Evolutionary conservation across 2,329 filamentous ascomycete species (phyloP), one percentile per base, ranked within the genome.

Genomic region (Alternaria panax): DNA sequence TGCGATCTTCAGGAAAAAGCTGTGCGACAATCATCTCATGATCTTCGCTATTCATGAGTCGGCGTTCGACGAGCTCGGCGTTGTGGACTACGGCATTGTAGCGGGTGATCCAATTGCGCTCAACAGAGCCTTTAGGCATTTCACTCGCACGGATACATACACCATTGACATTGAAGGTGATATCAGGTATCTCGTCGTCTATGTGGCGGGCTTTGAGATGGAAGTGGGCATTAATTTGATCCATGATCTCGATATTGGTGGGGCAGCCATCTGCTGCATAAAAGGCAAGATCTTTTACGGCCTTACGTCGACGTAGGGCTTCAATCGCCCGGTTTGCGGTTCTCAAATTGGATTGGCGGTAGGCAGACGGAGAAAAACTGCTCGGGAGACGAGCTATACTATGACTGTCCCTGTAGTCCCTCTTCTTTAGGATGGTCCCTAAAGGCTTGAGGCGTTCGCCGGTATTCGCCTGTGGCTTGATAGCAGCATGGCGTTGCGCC

Each of bases 91-190:
- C 20, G 7, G 48, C 52, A 20, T 62, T 62, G 52, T 62, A 52
- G 20, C 63, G 63, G 5, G 28, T 20, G n/a, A 65, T 38, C 63
- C 60, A 61, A 2, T 28, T 48, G 9, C 42, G 52, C 28, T 65
- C 63, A 11, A 59, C 41, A n/a, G 34, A 56, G 5, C 46, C 54
- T 11, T 24, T 9, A 3, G 46, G 54, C 38, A 61, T 36, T 16
- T 60, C 43, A 14, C 52, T 58, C 2, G 51, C 48, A 20, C 27
- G 24, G 8, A 63, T 12, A 11, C 5, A 43, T 7, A 53, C 24
- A 14, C 54, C 54, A 4, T 55, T 30, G 18, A 61, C 34, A 16
- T 56, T 50, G 11, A 63, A 50, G 12, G 36, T 51, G 14, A 48
- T 24, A 27, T 63, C 54, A 3, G 40, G 45, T 24, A 50, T 34